Conservation (phyloP, 805 yeast genomes). For the Myxozyma nipponensis region DNA sequence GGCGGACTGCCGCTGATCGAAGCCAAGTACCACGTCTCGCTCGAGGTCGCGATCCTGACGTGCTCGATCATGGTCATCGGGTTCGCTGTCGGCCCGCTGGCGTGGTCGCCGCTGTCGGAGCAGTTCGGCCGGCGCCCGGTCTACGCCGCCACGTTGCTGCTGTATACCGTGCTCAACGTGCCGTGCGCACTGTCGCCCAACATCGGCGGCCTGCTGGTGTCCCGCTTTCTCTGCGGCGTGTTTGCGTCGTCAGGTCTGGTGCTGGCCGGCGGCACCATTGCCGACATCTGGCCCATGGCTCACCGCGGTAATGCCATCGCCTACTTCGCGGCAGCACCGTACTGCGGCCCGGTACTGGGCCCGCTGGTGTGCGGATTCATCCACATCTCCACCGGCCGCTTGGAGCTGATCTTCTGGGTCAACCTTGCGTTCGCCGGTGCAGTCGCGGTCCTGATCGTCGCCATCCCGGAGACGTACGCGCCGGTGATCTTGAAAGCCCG, state of each 20-base stretch:
- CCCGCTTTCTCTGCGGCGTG: slow-evolving; percentile 85
- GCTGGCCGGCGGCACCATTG: slow-evolving; percentile 85
- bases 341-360: slow-evolving; percentile 88
- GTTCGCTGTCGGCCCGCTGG: slow-evolving; percentile 77
- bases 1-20: slow-evolving; percentile 72
- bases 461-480: slow-evolving; percentile 89
- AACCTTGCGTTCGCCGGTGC: slow-evolving; percentile 89
- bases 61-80: slow-evolving; percentile 89
- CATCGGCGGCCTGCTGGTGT: slow-evolving; percentile 72
- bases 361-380: slow-evolving; percentile 87
- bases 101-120: slow-evolving; percentile 89
- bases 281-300: slow-evolving; percentile 78
- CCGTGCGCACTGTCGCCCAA: slow-evolving; percentile 84
- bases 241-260: slow-evolving; percentile 79
- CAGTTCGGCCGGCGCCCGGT: slow-evolving; percentile 82
- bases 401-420: slow-evolving; percentile 79
- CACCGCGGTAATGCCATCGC: slow-evolving; percentile 88
- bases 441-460: slow-evolving; percentile 62
- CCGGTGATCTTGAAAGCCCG: slow-evolving; percentile 74
- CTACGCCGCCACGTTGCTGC: slow-evolving; percentile 67
- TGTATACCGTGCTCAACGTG: slow-evolving; percentile 75
- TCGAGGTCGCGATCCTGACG: slow-evolving; percentile 73
- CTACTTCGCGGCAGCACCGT: slow-evolving; percentile 86
- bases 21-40: slow-evolving; percentile 63
- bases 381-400: slow-evolving; percentile 56